Percentiles rank a stretch among this genome's conserved stretches.
Evolutionary conservation across 164 flowering plant species (phyloP).

Genomic region (Warburgia ugandensis): DNA sequence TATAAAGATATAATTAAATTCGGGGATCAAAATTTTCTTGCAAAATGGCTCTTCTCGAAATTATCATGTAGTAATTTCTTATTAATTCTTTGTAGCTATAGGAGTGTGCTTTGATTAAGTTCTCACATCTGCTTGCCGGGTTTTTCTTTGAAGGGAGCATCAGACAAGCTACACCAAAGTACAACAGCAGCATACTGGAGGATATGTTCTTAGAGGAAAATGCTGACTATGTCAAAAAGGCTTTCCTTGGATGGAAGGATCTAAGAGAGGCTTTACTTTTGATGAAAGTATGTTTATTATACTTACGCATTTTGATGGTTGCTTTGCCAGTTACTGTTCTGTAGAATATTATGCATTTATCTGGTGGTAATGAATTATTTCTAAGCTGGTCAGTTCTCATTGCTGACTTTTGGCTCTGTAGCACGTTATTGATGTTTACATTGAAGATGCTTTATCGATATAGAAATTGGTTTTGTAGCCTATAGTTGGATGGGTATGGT

Average conservation of each 20-base stretch:
- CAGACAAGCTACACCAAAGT: conserved; percentile 58
- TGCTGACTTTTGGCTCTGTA: too few species aligned
- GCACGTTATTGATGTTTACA: too few species aligned
- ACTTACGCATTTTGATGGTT: background rate
- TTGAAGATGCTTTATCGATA: too few species aligned
- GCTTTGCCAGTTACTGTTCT: background rate
- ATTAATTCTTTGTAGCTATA: background rate
- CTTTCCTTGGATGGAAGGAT: conserved; percentile 61
- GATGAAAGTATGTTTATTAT: conserved; percentile 48
- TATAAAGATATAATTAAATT: too few species aligned
- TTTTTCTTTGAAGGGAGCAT: conserved; percentile 20
- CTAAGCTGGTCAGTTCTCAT: too few species aligned
- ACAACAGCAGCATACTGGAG: conserved; percentile 83
- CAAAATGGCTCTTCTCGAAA: too few species aligned
- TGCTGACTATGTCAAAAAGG: conserved; percentile 38
- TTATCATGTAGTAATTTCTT: background rate
- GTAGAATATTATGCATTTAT: background rate
- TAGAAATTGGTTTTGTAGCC: background rate
- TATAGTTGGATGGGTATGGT: background rate
- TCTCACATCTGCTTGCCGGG: background rate
- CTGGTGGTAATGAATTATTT: too few species aligned
- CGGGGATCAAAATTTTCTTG: too few species aligned
- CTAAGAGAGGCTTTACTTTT: conserved; percentile 62
- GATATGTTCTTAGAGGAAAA: conserved; percentile 77
- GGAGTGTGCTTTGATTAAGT: background rate